Evolutionary conservation across 352 stramenopile genomes (phyloP).

Genomic region (Pythium myriotylum): DNA sequence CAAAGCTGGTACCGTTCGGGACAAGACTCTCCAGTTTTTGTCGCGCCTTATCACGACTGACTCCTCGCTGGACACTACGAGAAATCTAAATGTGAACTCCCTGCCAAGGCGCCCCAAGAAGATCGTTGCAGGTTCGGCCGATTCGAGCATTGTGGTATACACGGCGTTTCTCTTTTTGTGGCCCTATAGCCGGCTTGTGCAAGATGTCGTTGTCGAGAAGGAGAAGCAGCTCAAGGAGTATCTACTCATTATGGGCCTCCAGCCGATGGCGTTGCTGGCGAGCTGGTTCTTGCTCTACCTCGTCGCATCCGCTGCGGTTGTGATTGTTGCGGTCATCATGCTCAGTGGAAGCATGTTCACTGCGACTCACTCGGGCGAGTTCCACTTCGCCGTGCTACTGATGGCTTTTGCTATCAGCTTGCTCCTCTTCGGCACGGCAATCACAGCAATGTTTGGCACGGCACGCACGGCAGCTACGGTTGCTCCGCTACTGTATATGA

Average conservation of each 20-base stretch:
- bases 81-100: slow-evolving; percentile 40
- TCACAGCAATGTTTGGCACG: slow-evolving; percentile 75
- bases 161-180: slow-evolving; percentile 85
- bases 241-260: slow-evolving; percentile 88
- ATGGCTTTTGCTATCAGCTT: slow-evolving; percentile 65
- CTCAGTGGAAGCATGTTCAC: slow-evolving; percentile 70
- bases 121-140: slow-evolving; percentile 43
- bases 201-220: slow-evolving; percentile 89
- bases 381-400: slow-evolving; percentile 66
- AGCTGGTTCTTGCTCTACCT: slow-evolving; percentile 86
- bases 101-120: slow-evolving; percentile 51
- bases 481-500: slow-evolving; percentile 68
- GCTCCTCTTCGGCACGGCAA: slow-evolving; percentile 65
- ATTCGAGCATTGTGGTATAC: slow-evolving; percentile 74
- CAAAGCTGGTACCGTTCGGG: slow-evolving; percentile 30
- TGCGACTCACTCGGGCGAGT: slow-evolving; percentile 35
- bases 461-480: slow-evolving; percentile 67
- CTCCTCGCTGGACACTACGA: slow-evolving; percentile 38
- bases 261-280: slow-evolving; percentile 66
- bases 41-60: slow-evolving; percentile 34
- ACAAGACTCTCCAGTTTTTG: slow-evolving; percentile 45
- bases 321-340: slow-evolving; percentile 53
- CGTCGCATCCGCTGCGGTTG: slow-evolving; percentile 52
- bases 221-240: slow-evolving; percentile 90
- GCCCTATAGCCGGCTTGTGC: slow-evolving; percentile 84